Base-by-base conservation (phyloP, 1,139 yeast species). In the Suhomyces bokatorum region DNA sequence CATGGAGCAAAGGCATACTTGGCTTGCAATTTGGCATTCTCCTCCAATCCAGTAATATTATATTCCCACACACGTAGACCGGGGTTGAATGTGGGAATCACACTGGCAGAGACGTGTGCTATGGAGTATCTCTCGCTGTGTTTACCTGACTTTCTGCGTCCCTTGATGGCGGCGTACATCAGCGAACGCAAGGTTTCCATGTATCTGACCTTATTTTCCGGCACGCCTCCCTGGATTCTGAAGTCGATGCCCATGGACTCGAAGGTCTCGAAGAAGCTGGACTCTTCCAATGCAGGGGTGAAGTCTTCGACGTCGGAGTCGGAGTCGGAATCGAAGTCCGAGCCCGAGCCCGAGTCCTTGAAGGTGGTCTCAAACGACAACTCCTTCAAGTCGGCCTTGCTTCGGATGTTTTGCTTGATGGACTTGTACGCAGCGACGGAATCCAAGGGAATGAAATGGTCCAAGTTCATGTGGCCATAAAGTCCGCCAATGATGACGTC, bases 401-500 rank as follows among this genome's bases (percentile, higher is more conserved):
- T 27, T 16, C 49, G 50, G 27, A 48, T 34, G 1, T 48, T 39
- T 24, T 50, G 43, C 34, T 47, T 48, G 32, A 78, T 69, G 2
- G 84, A 77, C 46, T 74, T 71, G 67, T 86, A 83, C 1, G 93
- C 87, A 49, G 80, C 77, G 34, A 76, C 76, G 0, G 89, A 77
- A 66, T 87, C 95, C 52, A 85, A 71, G 0, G 95, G 88, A 39
- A 86, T 74, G 58, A 87, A 87, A 65, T 88, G 96, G 60, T 88
- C 96, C 47, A 87, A 69, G 62, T 88, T 88, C 96, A 88, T 88
- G 59, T 88, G 96, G 0, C 96, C 96, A 60, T 78, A 88, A 27
- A 88, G 66, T 11, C 93, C 90, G 24, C 96, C 96, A 50, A 88
- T 73, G 35, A 88, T 84, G 30, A 88, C 77, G 59, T 88, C 96